Evolutionary conservation across 1,284 basidiomycete genomes (phyloP), one percentile per base, ranked within the genome.

Genomic region (Fomitopsis pinicola): DNA sequence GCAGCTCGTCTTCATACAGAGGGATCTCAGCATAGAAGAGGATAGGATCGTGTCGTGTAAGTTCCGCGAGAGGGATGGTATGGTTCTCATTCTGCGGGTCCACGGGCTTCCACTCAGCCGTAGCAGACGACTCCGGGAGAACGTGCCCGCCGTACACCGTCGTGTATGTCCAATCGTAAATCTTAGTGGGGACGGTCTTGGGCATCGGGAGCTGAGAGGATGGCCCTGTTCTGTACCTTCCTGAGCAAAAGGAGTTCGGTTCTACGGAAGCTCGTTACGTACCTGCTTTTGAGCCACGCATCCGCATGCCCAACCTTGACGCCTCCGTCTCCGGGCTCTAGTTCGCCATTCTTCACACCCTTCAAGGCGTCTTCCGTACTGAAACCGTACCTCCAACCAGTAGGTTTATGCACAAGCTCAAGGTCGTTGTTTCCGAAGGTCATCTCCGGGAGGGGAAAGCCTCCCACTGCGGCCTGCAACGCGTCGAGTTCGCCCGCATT

Each of bases 81-180:
- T 95, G 88, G 0, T 76, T 69, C 33, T 75, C 71, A 65, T 84
- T 79, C 42, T 77, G 80, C 19, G 78, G 77, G 68, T 87, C 82
- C 5, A 84, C 86, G 62, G 79, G 72, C 46, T 67, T 72, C 85
- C 86, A 92, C 10, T 66, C 64, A 42, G 71, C 66, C 0, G 61
- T 54, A 8, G 40, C 58, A 1, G 72, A 63, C 3, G 71, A 65
- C 7, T 69, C 61, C 5, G 71, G 48, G 0, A 67, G 64, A 12
- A 71, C 63, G 62, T 89, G 85, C 0, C 97, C 97, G 0, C 87
- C 70, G 71, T 98, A 97, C 0, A 84, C 88, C 2, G 93, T 93
- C 0, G 95, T 97, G 73, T 97, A 99, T 5, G 97, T 99, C 97
- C 97, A 99, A 72, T 99, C 97, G 75, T 94, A 98, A 1, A 90